Percentiles rank a stretch among this genome's conserved stretches.
Evolutionary conservation across 164 flowering plant species (phyloP).

Genomic region (Magnolia changhungtana): DNA sequence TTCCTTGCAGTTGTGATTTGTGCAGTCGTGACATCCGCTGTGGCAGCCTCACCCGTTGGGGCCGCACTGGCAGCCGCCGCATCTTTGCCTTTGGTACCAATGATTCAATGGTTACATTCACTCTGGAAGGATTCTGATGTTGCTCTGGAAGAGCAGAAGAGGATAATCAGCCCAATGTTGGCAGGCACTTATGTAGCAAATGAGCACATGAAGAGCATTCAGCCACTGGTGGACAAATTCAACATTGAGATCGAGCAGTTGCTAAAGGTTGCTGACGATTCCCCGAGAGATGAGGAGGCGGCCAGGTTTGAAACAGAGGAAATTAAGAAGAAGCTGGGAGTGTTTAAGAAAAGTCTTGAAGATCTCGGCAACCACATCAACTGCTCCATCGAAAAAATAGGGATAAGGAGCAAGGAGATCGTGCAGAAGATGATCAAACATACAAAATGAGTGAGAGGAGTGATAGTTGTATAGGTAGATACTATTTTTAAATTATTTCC

Average conservation of each 20-base stretch:
- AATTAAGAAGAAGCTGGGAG: slow-evolving; percentile 58
- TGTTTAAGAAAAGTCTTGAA: slow-evolving; percentile 54
- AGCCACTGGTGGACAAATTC: slow-evolving; percentile 56
- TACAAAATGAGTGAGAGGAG: slow-evolving; percentile 29
- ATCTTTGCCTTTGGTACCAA: slow-evolving; percentile 64
- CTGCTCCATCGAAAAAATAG: slow-evolving; percentile 52
- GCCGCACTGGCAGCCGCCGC: slow-evolving; percentile 70
- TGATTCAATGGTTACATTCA: slow-evolving; percentile 74
- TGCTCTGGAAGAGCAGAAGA: slow-evolving; percentile 51
- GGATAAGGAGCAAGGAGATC: slow-evolving; percentile 61
- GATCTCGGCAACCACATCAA: slow-evolving; percentile 49
- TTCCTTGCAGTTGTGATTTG: slow-evolving; percentile 66
- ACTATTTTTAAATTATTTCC: no score
- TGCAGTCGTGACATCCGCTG: slow-evolving; percentile 78
- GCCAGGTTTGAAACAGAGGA: slow-evolving; percentile 64
- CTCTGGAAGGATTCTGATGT: slow-evolving; percentile 61
- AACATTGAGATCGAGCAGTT: slow-evolving; percentile 49
- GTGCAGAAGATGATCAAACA: slow-evolving; percentile 59
- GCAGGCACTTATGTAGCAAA: slow-evolving; percentile 50
- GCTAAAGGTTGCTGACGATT: slow-evolving; percentile 52
- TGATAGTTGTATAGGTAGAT: not conserved
- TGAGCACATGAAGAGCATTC: slow-evolving; percentile 65
- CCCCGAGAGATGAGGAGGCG: slow-evolving; percentile 41
- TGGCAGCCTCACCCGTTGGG: slow-evolving; percentile 72
- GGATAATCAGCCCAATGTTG: slow-evolving; percentile 52